phyloP scores from a whole-genome alignment of 495 filamentous ascomycete genomes.

The Penicillium parvum region DNA sequence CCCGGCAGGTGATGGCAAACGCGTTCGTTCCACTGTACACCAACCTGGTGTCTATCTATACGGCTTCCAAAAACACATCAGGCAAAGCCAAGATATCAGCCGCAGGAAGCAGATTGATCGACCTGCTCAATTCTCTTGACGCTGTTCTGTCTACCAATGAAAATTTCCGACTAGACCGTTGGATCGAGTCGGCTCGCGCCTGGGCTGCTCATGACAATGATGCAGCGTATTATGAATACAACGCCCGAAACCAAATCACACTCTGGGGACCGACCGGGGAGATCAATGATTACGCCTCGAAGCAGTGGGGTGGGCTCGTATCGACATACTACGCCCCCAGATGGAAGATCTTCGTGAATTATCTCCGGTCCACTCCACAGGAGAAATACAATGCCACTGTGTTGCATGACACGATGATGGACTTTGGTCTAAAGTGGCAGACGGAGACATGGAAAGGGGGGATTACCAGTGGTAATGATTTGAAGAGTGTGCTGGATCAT shows the following conservation, averaged over 20 bases:
- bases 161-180: slow-evolving; percentile 41
- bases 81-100: slow-evolving; percentile 13
- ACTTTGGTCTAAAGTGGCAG: slow-evolving; percentile 42
- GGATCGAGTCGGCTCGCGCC: slow-evolving; percentile 39
- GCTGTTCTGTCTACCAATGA: slow-evolving; percentile 41
- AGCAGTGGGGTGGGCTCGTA: slow-evolving; percentile 47
- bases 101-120: slow-evolving; percentile 26
- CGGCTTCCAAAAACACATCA: slow-evolving; percentile 20
- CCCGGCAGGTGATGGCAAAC: slow-evolving; percentile 48
- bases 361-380: slow-evolving; percentile 30
- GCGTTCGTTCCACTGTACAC: slow-evolving; percentile 40
- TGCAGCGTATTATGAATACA: slow-evolving; percentile 43
- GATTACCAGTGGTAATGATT: slow-evolving; percentile 3
- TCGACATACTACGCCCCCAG: slow-evolving; percentile 45
- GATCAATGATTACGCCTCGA: slow-evolving; percentile 49
- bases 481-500: slow-evolving; percentile 18
- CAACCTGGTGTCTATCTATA: slow-evolving; percentile 33
- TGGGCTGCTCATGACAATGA: slow-evolving; percentile 24
- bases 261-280: slow-evolving; percentile 50
- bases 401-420: slow-evolving; percentile 23
- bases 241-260: slow-evolving; percentile 52
- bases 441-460: slow-evolving; percentile 19
- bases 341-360: slow-evolving; percentile 47
- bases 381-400: slow-evolving; percentile 30
- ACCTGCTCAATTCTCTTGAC: slow-evolving; percentile 38